Evolutionary conservation across 129 eudicot species (phyloP), one percentile per base, ranked within the genome.

Genomic region (Heracleum sosnowskyi): DNA sequence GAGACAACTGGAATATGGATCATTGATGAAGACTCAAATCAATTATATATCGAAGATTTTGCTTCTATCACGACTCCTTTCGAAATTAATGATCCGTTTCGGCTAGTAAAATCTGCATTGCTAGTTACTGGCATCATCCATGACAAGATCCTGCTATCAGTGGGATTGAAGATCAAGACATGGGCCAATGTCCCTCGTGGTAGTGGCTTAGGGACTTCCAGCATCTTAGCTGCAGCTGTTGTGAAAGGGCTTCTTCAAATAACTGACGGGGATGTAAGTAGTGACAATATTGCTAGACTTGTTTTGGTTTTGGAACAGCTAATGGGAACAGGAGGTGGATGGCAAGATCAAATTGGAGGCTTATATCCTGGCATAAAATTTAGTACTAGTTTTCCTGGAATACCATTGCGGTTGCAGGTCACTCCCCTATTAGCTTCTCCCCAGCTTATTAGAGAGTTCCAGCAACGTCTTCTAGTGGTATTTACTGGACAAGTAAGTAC

Each of bases 121-220:
- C 89, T 92, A 71, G 97, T 96, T 44, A 96, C 97, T 10, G 93
- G 89, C 37, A 84, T 89, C 46, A 66, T 85, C 72, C 85, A 85
- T 72, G 82, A 85, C 79, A 86, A 79, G 74, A 81, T 72, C 47
- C 80, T 89, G 77, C 76, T 40, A 44, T 77, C 86, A 22, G 80
- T 53, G 77, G 99, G 97, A 34, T 81, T 96, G 86, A 66, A 79
- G 55, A 84, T 96, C 76, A 83, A 74, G 75, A 96, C 99, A 24
- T 96, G 99, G 99, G 99, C 97, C 83, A 86, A 86, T 71, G 91
- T 96, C 75, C 99, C 97, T 37, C 97, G 99, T 80, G 99, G 99
- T 78, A 96, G 97, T 36, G 99, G 99, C 45, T 80, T 96, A 68
- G 99, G 99, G 79, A 96, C 99, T 81, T 96, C 99, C 66, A 96